Evolutionary conservation across 306 rosid species (phyloP), one percentile per base, ranked within the genome.

Genomic region (Dalbergia oliveri): DNA sequence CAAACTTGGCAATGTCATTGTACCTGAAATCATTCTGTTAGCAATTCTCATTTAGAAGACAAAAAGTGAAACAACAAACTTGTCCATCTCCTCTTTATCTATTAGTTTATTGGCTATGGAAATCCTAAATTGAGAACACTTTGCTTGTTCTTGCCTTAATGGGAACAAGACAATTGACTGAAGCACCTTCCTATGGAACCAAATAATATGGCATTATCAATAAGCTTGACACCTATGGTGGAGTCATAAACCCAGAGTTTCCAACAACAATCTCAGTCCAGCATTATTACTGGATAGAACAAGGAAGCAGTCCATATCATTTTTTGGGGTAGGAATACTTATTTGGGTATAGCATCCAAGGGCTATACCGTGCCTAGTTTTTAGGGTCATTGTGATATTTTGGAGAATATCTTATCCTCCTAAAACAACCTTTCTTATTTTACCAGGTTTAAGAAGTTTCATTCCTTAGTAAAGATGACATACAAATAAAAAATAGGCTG

Each of bases 1-100:
- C 99, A 83, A 77, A 81, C 84, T 90, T 90, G 78, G 97, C 97
- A 88, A 94, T 91, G 81, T 94, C 99, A 85, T 85, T 94, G 88
- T 94, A 94, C 98, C 98, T 94, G 77, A 72, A 86, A 69, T 51
- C 69, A 72, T 44, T 67, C 19, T 53, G 59, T 79, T 64, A 69
- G 50, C 39, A 66, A 67, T 69, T 54, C 54, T 58, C 69, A 18
- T 75, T 57, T 64, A 13, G 39, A 74, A 31, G 37, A 34, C 67
- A 63, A 62, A 68, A 35, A n/a, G 43, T 63, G 63, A 72, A 62
- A 33, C n/a, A 65, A 43, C 75, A 66, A 3, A 34, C 39, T 58
- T 43, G 31, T 15, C 66, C 57, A 50, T 16, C 12, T 47, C 35
- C 61, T 77, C 44, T 51, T 51, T 39, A 59, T 41, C 39, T 15